Conservation (phyloP, 495 filamentous ascomycete genomes). For the Talaromyces thailandensis region DNA sequence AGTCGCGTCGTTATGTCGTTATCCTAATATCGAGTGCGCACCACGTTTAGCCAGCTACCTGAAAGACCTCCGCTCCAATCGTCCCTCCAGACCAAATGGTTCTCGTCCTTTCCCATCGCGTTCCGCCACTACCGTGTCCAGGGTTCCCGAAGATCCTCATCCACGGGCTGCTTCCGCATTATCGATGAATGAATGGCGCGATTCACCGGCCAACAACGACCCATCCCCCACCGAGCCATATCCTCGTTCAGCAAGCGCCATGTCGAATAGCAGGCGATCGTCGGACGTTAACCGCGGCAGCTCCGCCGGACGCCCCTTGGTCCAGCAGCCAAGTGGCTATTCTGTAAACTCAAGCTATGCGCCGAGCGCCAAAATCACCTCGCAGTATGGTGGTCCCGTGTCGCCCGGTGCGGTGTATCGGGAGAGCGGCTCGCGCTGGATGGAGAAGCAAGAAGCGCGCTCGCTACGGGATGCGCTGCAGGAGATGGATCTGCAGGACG, state of each 20-base stretch:
- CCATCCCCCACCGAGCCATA: constrained; percentile 12
- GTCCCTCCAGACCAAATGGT: constrained; percentile 65
- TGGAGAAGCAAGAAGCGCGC: constrained; percentile 78
- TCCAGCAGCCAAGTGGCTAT: constrained; percentile 30
- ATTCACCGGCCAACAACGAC: constrained; percentile 10
- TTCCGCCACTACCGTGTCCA: constrained; percentile 25
- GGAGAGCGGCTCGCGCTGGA: constrained; percentile 71
- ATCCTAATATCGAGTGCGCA: constrained; percentile 8
- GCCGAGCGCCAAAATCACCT: constrained; percentile 29
- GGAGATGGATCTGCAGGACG: constrained; percentile 66
- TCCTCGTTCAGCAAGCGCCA: constrained; percentile 39
- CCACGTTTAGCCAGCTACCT: constrained; percentile 56
- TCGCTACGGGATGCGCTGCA: constrained; percentile 72
- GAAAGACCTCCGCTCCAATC: constrained; percentile 69
- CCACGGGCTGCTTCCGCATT: constrained; percentile 40
- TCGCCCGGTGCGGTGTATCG: constrained; percentile 57
- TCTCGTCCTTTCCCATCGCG: constrained; percentile 63
- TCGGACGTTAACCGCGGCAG: constrained; percentile 23
- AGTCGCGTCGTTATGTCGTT: no score
- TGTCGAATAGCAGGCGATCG: constrained; percentile 39
- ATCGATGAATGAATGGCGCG: constrained; percentile 20
- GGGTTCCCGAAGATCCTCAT: constrained; percentile 27
- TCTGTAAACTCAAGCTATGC: constrained; percentile 31
- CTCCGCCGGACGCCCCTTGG: constrained; percentile 33
- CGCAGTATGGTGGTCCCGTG: constrained; percentile 16